Conservation (phyloP, 2,329 filamentous ascomycete genomes). For the Mycogone perniciosa region DNA sequence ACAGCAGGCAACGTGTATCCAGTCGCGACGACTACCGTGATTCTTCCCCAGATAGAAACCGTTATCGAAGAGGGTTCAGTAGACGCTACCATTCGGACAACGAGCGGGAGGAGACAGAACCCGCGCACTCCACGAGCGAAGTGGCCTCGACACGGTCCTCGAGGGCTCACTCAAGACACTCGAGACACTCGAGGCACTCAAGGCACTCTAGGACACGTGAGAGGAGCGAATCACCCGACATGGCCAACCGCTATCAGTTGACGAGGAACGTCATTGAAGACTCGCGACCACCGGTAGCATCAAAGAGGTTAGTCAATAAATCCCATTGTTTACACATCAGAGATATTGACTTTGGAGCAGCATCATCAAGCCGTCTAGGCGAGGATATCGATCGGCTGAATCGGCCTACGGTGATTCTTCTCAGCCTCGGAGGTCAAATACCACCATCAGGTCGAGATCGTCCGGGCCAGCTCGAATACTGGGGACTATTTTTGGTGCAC, state of each 20-base stretch:
- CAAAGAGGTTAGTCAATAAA: conserved; percentile 22
- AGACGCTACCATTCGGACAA: conserved; percentile 14
- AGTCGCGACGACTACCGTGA: conserved; percentile 24
- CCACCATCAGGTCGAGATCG: conserved; percentile 14
- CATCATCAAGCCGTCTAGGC: conserved; percentile 10
- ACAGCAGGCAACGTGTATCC: conserved; percentile 13
- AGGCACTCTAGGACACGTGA: conserved; percentile 23
- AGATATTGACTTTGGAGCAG: not conserved
- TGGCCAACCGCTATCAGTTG: conserved; percentile 20
- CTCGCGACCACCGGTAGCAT: conserved; percentile 29
- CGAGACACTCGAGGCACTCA: conserved; percentile 18
- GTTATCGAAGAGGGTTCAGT: conserved; percentile 10
- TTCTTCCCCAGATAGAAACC: conserved; percentile 20
- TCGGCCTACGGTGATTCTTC: conserved; percentile 11
- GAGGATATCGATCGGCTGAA: conserved; percentile 17
- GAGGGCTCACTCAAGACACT: conserved; percentile 13
- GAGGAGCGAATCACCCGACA: conserved; percentile 25
- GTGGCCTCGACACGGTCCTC: conserved; percentile 16
- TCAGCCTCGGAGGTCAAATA: conserved; percentile 13
- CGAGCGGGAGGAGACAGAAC: conserved; percentile 19
- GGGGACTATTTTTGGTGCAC: conserved; percentile 1
- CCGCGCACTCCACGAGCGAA: conserved; percentile 21
- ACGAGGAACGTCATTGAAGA: conserved; percentile 26
- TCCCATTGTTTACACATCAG: not conserved
- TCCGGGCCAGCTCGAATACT: conserved; percentile 5